Percentiles rank a stretch among this genome's conserved stretches.
These are phyloP conservation scores for Saccharomycopsis oosterbeekiorum DNA, from an alignment of 805 yeast genomes.

Conservation along the genomic window DNA sequence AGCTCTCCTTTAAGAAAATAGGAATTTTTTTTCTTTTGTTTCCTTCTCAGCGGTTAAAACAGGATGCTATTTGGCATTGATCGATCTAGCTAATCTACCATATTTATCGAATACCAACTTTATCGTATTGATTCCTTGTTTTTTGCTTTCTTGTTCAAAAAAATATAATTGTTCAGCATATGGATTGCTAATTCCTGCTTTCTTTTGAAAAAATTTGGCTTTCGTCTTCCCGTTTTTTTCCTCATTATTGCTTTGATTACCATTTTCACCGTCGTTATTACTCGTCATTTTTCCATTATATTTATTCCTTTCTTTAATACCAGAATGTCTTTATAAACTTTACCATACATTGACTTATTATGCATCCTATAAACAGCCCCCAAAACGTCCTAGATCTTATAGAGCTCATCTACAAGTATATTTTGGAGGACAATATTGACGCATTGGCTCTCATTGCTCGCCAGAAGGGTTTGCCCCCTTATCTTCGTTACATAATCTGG, in stretches of 20 bases:
- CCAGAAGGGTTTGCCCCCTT: slow-evolving; percentile 78
- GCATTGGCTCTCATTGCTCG: slow-evolving; percentile 75
- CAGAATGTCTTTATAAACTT: not conserved
- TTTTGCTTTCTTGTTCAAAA: not conserved
- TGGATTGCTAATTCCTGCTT: not conserved
- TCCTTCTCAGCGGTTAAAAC: too few species aligned
- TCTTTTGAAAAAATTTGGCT: too few species aligned
- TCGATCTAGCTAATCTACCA: too few species aligned
- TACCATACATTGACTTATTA: not conserved
- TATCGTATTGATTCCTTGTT: not conserved
- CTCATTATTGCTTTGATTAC: too few species aligned
- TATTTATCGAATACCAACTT: not conserved
- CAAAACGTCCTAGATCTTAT: slow-evolving; percentile 1
- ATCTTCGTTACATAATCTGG: slow-evolving; percentile 72
- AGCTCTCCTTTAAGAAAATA: too few species aligned
- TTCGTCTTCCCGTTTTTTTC: too few species aligned
- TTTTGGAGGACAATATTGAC: slow-evolving; percentile 53
- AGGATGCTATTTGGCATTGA: too few species aligned
- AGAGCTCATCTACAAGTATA: slow-evolving; percentile 42
- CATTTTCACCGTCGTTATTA: not conserved
- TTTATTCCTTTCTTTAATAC: not conserved
- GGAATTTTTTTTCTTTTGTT: too few species aligned
- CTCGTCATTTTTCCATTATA: not conserved
- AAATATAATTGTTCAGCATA: too few species aligned
- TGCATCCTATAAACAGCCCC: not conserved